phyloP scores from a whole-genome alignment of 257 asterid species.

The Hygrophila difformis region DNA sequence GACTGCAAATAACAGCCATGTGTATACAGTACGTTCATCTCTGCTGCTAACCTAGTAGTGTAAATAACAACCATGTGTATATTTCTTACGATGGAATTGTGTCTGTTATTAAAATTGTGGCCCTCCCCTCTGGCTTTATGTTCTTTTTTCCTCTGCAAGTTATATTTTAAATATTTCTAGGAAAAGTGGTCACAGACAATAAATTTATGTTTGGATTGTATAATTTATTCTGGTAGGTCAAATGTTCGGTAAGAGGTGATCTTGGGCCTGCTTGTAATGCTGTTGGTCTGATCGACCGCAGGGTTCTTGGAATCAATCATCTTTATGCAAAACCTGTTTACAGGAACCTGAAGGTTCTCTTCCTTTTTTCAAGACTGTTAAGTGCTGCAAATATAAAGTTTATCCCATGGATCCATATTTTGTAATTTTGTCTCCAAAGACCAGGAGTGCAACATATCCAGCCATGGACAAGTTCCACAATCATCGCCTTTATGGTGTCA shows the following conservation, averaged over 20 bases:
- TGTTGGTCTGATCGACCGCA: slow-evolving; percentile 82
- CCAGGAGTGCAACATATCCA: slow-evolving; percentile 57
- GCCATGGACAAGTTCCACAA: slow-evolving; percentile 30
- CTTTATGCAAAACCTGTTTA: slow-evolving; percentile 67
- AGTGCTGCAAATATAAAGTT: slow-evolving; percentile 9
- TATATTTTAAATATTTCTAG: too few species aligned
- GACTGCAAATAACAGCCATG: slow-evolving; percentile 23
- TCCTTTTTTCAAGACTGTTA: slow-evolving; percentile 6
- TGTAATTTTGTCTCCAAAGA: slow-evolving; percentile 4
- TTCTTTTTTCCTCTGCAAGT: too few species aligned
- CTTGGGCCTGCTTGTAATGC: slow-evolving; percentile 83
- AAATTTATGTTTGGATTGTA: too few species aligned
- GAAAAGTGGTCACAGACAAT: too few species aligned
- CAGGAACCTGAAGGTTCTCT: slow-evolving; percentile 61
- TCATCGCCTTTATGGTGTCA: slow-evolving; percentile 56
- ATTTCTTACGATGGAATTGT: too few species aligned
- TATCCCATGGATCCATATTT: slow-evolving; percentile 13
- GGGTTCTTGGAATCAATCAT: slow-evolving; percentile 61
- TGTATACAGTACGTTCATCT: slow-evolving; percentile 33
- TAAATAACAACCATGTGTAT: too few species aligned
- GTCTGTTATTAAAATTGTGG: too few species aligned
- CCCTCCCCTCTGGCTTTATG: too few species aligned
- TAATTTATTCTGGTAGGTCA: slow-evolving; percentile 39
- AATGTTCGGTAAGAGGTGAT: slow-evolving; percentile 74
- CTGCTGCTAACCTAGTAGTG: not conserved